Evolutionary conservation across 495 filamentous ascomycete genomes (phyloP).

Genomic region (Durotheca rogersii): DNA sequence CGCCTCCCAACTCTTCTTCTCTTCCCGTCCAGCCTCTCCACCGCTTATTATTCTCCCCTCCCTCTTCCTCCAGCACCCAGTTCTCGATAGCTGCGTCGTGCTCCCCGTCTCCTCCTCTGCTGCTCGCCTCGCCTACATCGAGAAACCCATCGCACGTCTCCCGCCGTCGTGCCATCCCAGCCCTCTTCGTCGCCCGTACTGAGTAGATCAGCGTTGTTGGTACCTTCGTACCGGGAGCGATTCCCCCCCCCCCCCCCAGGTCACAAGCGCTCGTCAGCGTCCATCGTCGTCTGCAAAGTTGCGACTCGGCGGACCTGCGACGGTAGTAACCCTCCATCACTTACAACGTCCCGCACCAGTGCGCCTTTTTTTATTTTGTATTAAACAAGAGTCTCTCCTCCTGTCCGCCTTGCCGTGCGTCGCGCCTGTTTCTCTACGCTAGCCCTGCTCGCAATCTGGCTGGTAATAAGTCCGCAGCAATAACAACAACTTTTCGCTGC

Average conservation of each 20-base stretch:
- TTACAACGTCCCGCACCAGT: not conserved
- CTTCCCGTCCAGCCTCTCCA: constrained; percentile 38
- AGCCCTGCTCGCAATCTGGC: too few species aligned
- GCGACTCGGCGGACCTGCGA: not conserved
- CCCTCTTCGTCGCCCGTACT: constrained; percentile 4
- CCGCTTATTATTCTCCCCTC: constrained; percentile 33
- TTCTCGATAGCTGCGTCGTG: constrained; percentile 4
- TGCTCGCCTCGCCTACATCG: not conserved
- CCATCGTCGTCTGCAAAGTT: not conserved
- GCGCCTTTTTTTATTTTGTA: not conserved
- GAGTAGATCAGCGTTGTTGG: not conserved
- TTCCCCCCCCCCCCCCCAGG: not conserved
- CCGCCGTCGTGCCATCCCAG: not conserved
- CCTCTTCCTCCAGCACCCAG: constrained; percentile 12
- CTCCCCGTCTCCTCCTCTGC: not conserved
- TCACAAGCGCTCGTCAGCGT: not conserved
- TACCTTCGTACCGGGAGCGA: not conserved
- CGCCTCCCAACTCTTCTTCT: constrained; percentile 37
- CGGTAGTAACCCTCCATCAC: not conserved
- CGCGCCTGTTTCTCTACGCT: too few species aligned
- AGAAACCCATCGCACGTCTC: constrained; percentile 1
- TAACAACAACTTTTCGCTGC: not conserved
- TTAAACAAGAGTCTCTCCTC: too few species aligned
- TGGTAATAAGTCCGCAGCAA: too few species aligned
- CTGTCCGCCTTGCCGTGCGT: too few species aligned